A percentile compares a stretch with the other conserved stretches of the same genome.
phyloP scores from a whole-genome alignment of 2,329 filamentous ascomycete genomes.

The Tolypocladium album region DNA sequence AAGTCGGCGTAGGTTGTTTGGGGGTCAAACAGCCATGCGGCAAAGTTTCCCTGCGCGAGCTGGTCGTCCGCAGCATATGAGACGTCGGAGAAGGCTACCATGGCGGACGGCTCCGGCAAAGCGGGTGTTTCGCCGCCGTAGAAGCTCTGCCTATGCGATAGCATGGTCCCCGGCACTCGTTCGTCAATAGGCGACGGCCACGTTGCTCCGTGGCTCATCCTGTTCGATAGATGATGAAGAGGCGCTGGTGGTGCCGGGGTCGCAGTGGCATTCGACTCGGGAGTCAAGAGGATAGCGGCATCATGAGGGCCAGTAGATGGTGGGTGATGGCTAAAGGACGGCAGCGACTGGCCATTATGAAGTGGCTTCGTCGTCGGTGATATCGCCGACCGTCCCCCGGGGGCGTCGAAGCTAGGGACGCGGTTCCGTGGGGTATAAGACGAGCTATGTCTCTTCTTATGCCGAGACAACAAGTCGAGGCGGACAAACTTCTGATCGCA shows the following conservation, averaged over 20 bases:
- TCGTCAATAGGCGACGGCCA: constrained; percentile 22
- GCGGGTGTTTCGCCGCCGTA: constrained; percentile 19
- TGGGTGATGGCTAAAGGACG: constrained; percentile 1
- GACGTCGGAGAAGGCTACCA: constrained; percentile 16
- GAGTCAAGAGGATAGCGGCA: constrained; percentile 32
- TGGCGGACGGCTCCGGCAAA: constrained; percentile 20
- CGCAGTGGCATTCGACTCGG: constrained; percentile 23
- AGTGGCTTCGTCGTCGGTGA: neutral
- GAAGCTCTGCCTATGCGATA: constrained; percentile 26
- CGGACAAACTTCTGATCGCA: constrained; percentile 71
- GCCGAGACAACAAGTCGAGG: constrained; percentile 61
- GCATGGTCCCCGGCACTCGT: constrained; percentile 18
- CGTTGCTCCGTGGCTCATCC: constrained; percentile 9
- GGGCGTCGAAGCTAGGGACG: constrained; percentile 34
- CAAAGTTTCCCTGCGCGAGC: constrained; percentile 33
- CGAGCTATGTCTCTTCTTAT: constrained; percentile 54
- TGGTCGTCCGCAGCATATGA: constrained; percentile 19
- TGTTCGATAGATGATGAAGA: constrained; percentile 8
- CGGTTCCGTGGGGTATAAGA: constrained; percentile 40
- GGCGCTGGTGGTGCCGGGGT: constrained; percentile 13
- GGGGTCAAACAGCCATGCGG: constrained; percentile 39
- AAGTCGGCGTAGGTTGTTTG: constrained; percentile 31
- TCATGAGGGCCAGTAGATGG: constrained; percentile 28
- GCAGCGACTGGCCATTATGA: neutral
- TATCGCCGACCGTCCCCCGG: constrained; percentile 10